A percentile compares a stretch with the other conserved stretches of the same genome.
Evolutionary conservation across 129 eudicot species (phyloP).

Genomic region (Apium graveolens): DNA sequence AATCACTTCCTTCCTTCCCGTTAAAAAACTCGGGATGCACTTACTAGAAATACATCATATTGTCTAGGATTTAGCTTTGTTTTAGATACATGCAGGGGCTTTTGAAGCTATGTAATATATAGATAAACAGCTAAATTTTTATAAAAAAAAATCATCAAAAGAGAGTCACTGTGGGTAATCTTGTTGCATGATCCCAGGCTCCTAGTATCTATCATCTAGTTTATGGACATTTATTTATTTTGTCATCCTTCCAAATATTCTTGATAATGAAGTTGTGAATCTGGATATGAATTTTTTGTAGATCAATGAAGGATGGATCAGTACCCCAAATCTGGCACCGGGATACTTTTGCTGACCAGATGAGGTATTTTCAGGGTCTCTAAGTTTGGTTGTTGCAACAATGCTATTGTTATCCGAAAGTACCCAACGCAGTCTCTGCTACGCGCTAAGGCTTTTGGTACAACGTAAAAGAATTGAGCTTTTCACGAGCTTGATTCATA

Average conservation of each 20-base stretch:
- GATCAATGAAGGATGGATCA: no score
- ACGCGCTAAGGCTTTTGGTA: no score
- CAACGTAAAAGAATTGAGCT: no score
- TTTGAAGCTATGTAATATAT: neutral
- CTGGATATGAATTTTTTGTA: no score
- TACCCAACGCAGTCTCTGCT: no score
- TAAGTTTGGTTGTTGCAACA: neutral
- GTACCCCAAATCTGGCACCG: conserved; percentile 74
- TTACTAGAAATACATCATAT: neutral
- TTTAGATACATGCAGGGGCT: neutral
- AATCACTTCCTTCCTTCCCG: no score
- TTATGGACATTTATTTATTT: neutral
- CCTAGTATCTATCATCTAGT: no score
- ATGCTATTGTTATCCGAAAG: neutral
- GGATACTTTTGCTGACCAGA: conserved; percentile 84
- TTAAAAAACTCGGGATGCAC: no score
- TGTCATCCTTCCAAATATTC: neutral
- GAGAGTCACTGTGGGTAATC: neutral
- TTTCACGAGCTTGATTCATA: no score
- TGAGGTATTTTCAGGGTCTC: conserved; percentile 72
- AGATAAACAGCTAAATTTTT: neutral
- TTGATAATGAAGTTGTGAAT: neutral
- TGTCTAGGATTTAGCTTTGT: neutral
- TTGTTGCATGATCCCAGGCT: neutral
- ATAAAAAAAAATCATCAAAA: neutral